phyloP scores from a whole-genome alignment of 108 stramenopile species.

The Cyclotella kingstonii region DNA sequence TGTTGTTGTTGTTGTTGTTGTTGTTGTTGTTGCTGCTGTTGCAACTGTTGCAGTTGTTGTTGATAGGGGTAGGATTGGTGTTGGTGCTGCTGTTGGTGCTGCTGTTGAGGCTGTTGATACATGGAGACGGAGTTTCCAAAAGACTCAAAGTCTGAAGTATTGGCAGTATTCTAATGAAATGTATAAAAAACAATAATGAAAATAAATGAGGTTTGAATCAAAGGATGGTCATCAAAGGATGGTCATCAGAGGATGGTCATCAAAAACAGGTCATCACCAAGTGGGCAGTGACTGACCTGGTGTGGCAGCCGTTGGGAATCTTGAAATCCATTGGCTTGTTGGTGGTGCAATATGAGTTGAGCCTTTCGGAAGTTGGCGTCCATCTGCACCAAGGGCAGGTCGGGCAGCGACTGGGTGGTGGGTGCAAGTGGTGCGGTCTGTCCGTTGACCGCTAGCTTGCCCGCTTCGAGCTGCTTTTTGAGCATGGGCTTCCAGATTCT shows the following conservation, averaged over 20 bases:
- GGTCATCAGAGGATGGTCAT: too few relatives aligned
- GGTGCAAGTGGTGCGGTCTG: conserved; percentile 42
- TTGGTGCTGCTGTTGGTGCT: conserved; percentile 44
- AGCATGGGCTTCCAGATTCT: conserved; percentile 96
- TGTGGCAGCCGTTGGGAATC: too few relatives aligned
- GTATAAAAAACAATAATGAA: too few relatives aligned
- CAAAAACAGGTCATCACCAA: too few relatives aligned
- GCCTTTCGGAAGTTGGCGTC: conserved; percentile 47
- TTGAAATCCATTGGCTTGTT: too few relatives aligned
- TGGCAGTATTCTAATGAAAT: too few relatives aligned
- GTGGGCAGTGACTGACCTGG: too few relatives aligned
- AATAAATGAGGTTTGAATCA: too few relatives aligned
- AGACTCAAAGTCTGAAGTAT: neutral
- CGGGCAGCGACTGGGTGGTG: conserved; percentile 20
- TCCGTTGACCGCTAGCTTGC: conserved; percentile 67
- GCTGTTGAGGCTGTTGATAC: conserved; percentile 27
- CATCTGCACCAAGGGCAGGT: too few relatives aligned
- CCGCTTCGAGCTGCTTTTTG: conserved; percentile 88
- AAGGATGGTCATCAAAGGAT: too few relatives aligned
- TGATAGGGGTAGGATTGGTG: conserved; percentile 25
- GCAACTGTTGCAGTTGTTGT: conserved; percentile 18
- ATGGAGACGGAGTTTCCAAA: neutral
- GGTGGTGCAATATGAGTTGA: conserved; percentile 20
- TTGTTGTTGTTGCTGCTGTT: conserved; percentile 16
- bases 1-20: conserved; percentile 13